A percentile compares a stretch with the other conserved stretches of the same genome.
Evolutionary conservation across 2,329 filamentous ascomycete genomes (phyloP).

Genomic region (Cladosporium sp.): DNA sequence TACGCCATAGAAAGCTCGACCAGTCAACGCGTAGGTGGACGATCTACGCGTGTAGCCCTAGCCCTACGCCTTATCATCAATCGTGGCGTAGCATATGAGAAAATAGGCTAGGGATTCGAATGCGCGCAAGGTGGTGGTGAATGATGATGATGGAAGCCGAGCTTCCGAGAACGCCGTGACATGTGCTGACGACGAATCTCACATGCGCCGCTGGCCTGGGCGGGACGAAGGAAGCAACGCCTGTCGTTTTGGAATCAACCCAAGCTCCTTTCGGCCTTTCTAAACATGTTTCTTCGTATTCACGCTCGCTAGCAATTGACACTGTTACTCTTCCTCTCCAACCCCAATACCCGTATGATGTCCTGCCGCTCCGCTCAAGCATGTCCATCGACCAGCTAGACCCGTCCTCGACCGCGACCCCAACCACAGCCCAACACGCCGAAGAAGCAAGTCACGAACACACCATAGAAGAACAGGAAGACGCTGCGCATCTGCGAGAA

Average conservation of each 20-base stretch:
- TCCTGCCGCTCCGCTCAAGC: conserved; percentile 6
- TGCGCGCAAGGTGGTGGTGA: background rate
- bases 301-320: background rate
- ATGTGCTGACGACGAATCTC: background rate
- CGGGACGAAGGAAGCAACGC: background rate
- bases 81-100: background rate
- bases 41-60: background rate
- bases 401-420: background rate
- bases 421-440: background rate
- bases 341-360: background rate
- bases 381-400: conserved; percentile 7
- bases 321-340: background rate
- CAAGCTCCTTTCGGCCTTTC: background rate
- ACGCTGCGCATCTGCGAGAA: conserved; percentile 16
- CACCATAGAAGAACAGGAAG: background rate
- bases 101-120: too few species aligned
- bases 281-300: background rate
- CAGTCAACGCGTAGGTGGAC: too few species aligned
- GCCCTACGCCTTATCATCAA: background rate
- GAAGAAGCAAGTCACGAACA: background rate
- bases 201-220: background rate
- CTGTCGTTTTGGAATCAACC: background rate
- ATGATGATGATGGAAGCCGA: background rate
- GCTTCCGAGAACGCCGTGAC: background rate
- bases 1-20: too few species aligned